Evolutionary conservation across 23 red algal genomes (phyloP).

Genomic region (Gracilaria caudata): DNA sequence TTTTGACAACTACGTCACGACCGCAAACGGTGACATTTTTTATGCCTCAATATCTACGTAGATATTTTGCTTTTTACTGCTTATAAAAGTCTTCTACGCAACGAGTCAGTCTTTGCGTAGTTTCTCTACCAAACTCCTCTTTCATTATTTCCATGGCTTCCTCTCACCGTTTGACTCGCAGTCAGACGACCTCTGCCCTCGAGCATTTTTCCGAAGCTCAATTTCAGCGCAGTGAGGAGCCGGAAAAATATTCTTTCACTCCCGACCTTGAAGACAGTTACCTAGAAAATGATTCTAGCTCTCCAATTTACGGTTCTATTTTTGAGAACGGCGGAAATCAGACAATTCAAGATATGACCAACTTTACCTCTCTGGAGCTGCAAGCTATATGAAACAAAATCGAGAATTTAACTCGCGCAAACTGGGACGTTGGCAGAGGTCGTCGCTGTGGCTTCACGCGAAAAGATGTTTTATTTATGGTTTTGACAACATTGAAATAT

Average conservation of each 20-base stretch:
- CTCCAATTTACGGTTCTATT: neutral
- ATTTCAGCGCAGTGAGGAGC: too few species aligned
- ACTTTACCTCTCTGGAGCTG: neutral
- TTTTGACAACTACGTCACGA: too few species aligned
- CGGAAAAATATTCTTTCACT: neutral
- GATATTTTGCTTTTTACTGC: too few species aligned
- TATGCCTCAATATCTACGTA: too few species aligned
- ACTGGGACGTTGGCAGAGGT: neutral
- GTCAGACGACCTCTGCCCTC: too few species aligned
- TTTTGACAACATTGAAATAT: neutral
- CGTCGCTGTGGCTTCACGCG: neutral
- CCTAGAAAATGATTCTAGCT: neutral
- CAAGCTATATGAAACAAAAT: neutral
- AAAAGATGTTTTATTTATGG: constrained; percentile 48
- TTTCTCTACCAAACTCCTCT: too few species aligned
- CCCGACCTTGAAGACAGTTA: neutral
- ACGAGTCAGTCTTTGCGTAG: too few species aligned
- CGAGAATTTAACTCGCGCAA: neutral
- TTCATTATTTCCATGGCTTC: too few species aligned
- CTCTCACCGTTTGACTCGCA: too few species aligned
- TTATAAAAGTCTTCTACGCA: too few species aligned
- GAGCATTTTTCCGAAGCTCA: too few species aligned
- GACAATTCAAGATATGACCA: constrained; percentile 7
- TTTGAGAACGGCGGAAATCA: neutral
- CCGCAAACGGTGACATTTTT: too few species aligned